Evolutionary conservation across 2,329 filamentous ascomycete species (phyloP), one percentile per base, ranked within the genome.

Genomic region (Sarocladium brachiariae): DNA sequence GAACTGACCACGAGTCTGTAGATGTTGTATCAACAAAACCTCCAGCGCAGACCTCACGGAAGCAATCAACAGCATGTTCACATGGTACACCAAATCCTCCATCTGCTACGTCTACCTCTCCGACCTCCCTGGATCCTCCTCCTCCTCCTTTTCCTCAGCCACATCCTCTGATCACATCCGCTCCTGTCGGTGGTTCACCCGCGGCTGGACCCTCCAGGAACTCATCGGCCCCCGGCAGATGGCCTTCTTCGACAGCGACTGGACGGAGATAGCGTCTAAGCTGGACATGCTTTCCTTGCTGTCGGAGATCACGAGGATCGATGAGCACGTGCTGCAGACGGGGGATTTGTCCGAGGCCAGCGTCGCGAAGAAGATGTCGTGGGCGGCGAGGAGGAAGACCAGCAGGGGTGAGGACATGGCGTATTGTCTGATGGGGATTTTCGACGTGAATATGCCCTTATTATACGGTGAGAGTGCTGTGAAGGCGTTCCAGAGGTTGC

Each of bases 191-290:
- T 63, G 59, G 57, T 60, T 59, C 24, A 56, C 54, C 41, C 50
- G 57, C 31, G 59, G 56, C 25, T 66, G 53, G 62, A 65, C 52
- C 11, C 54, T 63, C 5, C 56, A 60, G 33, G 61, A 63, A 46
- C 55, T 63, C 31, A 47, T 63, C 16, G 61, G 60, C 4, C 60
- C 61, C 2, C 41, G 33, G 10, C 24, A 48, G 1, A 49, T 62
- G 9, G 52, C 59, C 31, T 62, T 63, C 38, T 62, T 57, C 50
- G 51, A 56, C 24, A 23, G 23, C 2, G 49, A 53, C 16, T 63
- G 60, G 59, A 13, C 24, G 3, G 33, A 41, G 13, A 49, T 51
- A 2, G 31, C 34, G 9, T 24, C 33, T 24, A 49, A 49, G 41
- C 41, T 47, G 7, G 49, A 50, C 8, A 21, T 43, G 13, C 25